A percentile compares a stretch with the other conserved stretches of the same genome.
Conservation (phyloP, 192 early-diverging fungal genomes). For the Rhizoclosmatium sp. region DNA sequence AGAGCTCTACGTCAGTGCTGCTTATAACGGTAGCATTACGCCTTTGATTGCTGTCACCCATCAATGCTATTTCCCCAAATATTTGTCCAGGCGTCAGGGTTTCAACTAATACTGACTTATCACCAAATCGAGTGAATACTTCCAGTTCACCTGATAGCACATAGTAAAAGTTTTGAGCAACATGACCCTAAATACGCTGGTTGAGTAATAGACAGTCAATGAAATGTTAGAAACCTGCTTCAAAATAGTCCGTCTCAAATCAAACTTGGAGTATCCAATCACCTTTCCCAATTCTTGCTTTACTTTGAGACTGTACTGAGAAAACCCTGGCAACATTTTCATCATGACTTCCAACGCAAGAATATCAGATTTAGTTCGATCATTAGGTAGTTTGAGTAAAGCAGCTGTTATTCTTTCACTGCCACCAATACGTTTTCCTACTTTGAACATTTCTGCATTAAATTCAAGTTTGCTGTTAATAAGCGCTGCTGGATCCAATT, state of each 20-base stretch:
- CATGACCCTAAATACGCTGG: slow-evolving; percentile 1
- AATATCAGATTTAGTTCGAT: slow-evolving; percentile 4
- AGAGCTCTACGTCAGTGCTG: slow-evolving; percentile 9
- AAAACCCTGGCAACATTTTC: background rate
- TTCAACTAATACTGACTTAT: background rate
- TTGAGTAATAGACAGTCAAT: background rate
- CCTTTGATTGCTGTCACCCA: background rate
- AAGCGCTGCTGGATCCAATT: background rate
- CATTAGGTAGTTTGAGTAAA: background rate
- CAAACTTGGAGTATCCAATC: slow-evolving; percentile 4
- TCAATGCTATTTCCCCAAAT: slow-evolving; percentile 11
- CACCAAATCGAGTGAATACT: background rate
- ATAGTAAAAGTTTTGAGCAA: slow-evolving; percentile 14
- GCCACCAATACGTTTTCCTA: background rate
- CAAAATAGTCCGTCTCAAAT: background rate
- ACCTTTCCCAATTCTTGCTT: background rate
- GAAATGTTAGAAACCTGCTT: slow-evolving; percentile 14
- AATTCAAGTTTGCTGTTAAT: background rate
- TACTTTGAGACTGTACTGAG: background rate
- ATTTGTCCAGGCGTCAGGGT: background rate
- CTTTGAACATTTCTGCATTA: slow-evolving; percentile 13
- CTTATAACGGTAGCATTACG: slow-evolving; percentile 9
- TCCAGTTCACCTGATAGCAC: slow-evolving; percentile 1
- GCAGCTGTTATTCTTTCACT: background rate
- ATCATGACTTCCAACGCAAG: background rate